Base-by-base conservation (phyloP, 2,329 filamentous ascomycete genomes). In the Bipolaris cookei region DNA sequence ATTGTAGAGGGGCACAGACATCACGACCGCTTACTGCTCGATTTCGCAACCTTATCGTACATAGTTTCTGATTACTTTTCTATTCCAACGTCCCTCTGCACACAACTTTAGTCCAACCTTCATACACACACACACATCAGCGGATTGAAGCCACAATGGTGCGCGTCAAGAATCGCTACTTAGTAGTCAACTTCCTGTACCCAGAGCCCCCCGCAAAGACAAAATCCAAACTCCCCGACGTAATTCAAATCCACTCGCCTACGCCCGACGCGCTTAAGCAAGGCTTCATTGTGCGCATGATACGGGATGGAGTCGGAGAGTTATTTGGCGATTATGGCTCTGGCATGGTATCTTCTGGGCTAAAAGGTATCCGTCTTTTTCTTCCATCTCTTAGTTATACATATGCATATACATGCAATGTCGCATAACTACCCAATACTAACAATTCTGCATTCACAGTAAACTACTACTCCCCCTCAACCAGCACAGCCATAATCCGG, bases 161-260 rank as follows among this genome's bases (percentile, higher is more conserved):
- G 58, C 91, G 95, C 73, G 86, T 98, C 66, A 99, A 99, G 79
- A 90, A 97, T 77, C 89, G 95, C 69, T 99, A 99, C 76, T 85
- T 99, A 16, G 87, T 98, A n/a, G 86, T 98, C 61, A 91, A 96
- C 74, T 92, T 98, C 64, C 83, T 98, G 44, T 97, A 97, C 70
- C 92, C 93, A 0, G 83, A 87, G 6, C 80, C 85, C 11, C 58
- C 59, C 71, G 75, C 55, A 47, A 69, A 68, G 20, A 51, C 56
- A 72, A 67, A 64, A 43, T 64, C 66, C 32, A 78, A 65, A 66
- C 83, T 70, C 76, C 90, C 72, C 76, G 86, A 79, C 43, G 82
- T 90, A 56, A 79, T 98, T 25, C 82, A 88, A 51, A 89, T 96
- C 77, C 89, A 93, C 74, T 87, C 89, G 47, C 92, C 94, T 0